Conservation (phyloP, 2,329 filamentous ascomycete species). For the Hypoxylon sp. region DNA sequence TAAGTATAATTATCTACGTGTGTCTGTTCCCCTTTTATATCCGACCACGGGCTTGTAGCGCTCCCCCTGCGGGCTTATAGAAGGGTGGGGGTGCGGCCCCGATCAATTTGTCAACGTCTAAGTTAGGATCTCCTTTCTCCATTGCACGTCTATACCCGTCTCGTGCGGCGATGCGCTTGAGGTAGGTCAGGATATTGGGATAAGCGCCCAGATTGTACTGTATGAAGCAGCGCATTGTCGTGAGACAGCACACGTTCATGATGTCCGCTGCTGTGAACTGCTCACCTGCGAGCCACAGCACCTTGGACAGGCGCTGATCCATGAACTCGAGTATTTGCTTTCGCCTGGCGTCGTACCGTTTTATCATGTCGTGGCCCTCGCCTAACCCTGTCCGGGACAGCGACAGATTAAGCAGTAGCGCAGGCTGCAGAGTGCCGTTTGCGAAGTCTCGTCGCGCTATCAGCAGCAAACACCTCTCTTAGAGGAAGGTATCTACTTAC, state of each 20-base stretch:
- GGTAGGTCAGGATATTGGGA: conserved; percentile 61
- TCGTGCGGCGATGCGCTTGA: conserved; percentile 61
- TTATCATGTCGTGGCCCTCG: conserved; percentile 51
- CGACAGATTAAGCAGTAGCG: conserved; percentile 58
- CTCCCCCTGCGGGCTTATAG: conserved; percentile 34
- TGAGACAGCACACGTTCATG: conserved; percentile 73
- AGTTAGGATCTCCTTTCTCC: conserved; percentile 64
- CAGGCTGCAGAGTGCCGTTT: conserved; percentile 62
- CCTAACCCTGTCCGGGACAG: conserved; percentile 54
- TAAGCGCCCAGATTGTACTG: conserved; percentile 61
- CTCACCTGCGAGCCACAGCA: conserved; percentile 71
- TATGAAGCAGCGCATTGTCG: conserved; percentile 71
- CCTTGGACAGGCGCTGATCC: conserved; percentile 64
- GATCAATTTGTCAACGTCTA: conserved; percentile 55
- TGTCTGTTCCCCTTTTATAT: background rate
- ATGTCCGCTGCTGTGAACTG: conserved; percentile 77
- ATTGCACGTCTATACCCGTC: conserved; percentile 65
- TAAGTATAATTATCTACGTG: background rate
- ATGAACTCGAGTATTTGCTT: conserved; percentile 60
- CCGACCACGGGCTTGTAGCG: conserved; percentile 19
- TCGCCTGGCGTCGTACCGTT: conserved; percentile 55
- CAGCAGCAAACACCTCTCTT: conserved; percentile 3
- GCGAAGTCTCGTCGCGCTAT: conserved; percentile 61
- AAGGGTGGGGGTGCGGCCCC: conserved; percentile 42
- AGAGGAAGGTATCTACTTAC: conserved; percentile 23